phyloP scores from a whole-genome alignment of 768 basidiomycete genomes.

The Trametes elegans region DNA sequence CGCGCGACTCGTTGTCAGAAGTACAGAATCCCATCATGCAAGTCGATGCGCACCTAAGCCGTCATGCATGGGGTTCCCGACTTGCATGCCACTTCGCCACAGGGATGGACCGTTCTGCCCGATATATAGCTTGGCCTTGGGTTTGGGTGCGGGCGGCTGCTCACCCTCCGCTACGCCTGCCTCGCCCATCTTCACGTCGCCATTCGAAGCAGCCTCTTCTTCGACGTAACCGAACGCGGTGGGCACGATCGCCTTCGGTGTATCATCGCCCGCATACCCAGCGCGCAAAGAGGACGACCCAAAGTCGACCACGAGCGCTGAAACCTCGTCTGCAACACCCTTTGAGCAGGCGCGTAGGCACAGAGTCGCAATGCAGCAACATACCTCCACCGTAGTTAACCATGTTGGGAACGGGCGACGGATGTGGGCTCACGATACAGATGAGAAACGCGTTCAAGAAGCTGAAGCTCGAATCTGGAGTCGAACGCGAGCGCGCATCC shows the following conservation, averaged over 20 bases:
- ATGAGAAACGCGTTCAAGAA: neutral
- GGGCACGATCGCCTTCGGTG: slow-evolving; percentile 89
- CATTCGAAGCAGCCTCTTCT: slow-evolving; percentile 37
- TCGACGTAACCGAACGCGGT: slow-evolving; percentile 80
- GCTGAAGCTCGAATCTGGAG: neutral
- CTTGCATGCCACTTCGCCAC: slow-evolving; percentile 89
- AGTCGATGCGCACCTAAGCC: slow-evolving; percentile 65
- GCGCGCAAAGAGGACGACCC: slow-evolving; percentile 88
- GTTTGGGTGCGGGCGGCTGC: slow-evolving; percentile 34
- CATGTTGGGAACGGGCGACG: slow-evolving; percentile 40
- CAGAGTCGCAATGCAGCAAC: slow-evolving; percentile 21
- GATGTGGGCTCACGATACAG: neutral
- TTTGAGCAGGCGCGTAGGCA: neutral
- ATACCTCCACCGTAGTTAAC: slow-evolving; percentile 86
- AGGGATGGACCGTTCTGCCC: slow-evolving; percentile 88
- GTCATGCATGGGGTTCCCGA: slow-evolving; percentile 79
- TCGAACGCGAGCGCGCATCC: slow-evolving; percentile 17
- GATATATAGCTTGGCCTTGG: slow-evolving; percentile 61
- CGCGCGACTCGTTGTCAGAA: neutral
- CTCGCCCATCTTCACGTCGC: slow-evolving; percentile 56
- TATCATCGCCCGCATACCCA: slow-evolving; percentile 97
- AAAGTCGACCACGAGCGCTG: slow-evolving; percentile 93
- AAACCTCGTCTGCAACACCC: slow-evolving; percentile 80
- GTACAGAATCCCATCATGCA: neutral
- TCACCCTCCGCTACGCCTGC: slow-evolving; percentile 39